Evolutionary conservation across 2,329 filamentous ascomycete species (phyloP), one percentile per base, ranked within the genome.

Genomic region (Fusarium sacchari): DNA sequence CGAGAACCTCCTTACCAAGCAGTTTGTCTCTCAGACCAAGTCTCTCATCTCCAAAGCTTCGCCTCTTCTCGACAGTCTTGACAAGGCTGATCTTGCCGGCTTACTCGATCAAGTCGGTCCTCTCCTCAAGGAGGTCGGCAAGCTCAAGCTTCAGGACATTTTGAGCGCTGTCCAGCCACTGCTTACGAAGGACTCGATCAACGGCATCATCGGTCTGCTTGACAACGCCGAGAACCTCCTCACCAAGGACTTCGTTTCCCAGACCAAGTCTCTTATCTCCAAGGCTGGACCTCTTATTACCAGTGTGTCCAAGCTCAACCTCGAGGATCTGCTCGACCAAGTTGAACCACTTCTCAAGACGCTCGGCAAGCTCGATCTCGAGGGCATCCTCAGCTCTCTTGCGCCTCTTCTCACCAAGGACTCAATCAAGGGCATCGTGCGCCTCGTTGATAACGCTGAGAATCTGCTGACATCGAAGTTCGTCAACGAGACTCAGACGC

Each of bases 41-140:
- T 64, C 61, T 5, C 73, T 81, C 5, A 77, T 81, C 28, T 67
- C 66, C 3, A 72, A 72, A 30, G 79, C 80, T 60, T 65, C 57
- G 49, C 82, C 83, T 7, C 70, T 84, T 1, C 76, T 84, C 8
- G 69, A 74, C 5, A 79, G 76, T 2, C 69, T 84, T 5, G 77
- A 77, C 58, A 79, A 81, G 56, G 69, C 81, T 7, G 79, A 84
- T 40, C 74, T 84, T 0, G 67, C 78, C 40, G 77, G 76, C 3
- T 64, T 84, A 1, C 56, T 84, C 5, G 75, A 80, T 5, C 78
- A 82, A 20, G 66, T 83, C 6, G 74, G 76, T 7, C 83, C 83
- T 22, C 70, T 85, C 1, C 67, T 85, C 18, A 52, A 52, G 10
- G 67, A 79, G 10, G 73, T 76, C 77, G 71, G 79, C 69, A 79